phyloP scores from a whole-genome alignment of 164 flowering plant genomes.

The Buxus sempervirens region DNA sequence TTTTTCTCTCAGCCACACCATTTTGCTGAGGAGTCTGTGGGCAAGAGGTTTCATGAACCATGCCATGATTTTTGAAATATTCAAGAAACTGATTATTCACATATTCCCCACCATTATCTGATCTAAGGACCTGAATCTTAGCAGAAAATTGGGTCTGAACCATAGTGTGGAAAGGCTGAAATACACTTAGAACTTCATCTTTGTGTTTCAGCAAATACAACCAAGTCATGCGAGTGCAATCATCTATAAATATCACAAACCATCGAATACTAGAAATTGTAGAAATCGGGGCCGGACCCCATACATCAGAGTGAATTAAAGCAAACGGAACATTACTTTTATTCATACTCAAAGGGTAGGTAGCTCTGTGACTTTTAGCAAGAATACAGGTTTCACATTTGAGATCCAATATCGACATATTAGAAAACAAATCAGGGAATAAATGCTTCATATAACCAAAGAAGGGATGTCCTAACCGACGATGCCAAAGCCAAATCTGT shows the following conservation, averaged over 20 bases:
- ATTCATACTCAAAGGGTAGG: constrained; percentile 1
- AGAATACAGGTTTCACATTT: not conserved
- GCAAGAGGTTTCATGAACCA: constrained; percentile 11
- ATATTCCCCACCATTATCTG: constrained; percentile 6
- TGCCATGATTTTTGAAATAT: not conserved
- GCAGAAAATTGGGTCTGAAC: not conserved
- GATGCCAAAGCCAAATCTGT: constrained; percentile 4
- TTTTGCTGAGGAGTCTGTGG: constrained; percentile 9
- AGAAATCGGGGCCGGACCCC: too few relatives aligned
- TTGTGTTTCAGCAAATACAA: too few relatives aligned
- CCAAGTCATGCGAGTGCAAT: constrained; percentile 12
- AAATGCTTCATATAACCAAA: too few relatives aligned
- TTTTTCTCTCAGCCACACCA: constrained; percentile 6
- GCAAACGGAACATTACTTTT: not conserved
- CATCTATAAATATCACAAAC: constrained; percentile 11
- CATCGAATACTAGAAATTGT: not conserved
- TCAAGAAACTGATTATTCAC: not conserved
- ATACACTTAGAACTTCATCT: too few relatives aligned
- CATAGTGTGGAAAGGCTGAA: too few relatives aligned
- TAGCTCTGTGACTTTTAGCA: constrained; percentile 5
- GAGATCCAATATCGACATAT: too few relatives aligned
- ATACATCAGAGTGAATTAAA: not conserved
- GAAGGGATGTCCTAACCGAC: not conserved
- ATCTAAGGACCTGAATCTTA: not conserved
- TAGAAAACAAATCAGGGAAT: too few relatives aligned